Conservation (phyloP, 176 grass and related monocot genomes). For the Cymbopogon citratus region DNA sequence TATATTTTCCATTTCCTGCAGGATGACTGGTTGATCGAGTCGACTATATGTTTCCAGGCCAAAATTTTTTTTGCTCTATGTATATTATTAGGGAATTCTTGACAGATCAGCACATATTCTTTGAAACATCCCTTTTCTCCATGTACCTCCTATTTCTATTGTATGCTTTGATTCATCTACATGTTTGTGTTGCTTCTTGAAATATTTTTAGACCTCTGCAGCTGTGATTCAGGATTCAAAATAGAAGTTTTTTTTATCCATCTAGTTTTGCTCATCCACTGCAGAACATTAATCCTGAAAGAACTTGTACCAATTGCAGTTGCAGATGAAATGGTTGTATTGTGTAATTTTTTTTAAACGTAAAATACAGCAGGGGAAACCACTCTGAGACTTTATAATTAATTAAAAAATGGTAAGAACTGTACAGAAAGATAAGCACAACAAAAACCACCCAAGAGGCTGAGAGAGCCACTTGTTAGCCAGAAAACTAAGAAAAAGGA, state of each 20-base stretch:
- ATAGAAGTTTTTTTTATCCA: background rate
- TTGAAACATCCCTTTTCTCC: background rate
- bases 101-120: background rate
- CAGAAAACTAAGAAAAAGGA: too few relatives aligned
- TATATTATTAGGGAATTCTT: conserved; percentile 22
- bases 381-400: too few relatives aligned
- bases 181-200: background rate
- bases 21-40: conserved; percentile 11
- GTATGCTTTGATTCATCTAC: background rate
- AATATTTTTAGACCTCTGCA: background rate
- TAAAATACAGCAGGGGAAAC: too few relatives aligned
- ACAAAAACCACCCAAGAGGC: too few relatives aligned
- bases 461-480: too few relatives aligned
- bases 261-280: background rate
- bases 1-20: conserved; percentile 8
- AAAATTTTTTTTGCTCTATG: conserved; percentile 1
- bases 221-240: background rate
- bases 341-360: background rate
- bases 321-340: background rate
- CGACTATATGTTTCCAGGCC: background rate
- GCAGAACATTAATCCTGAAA: background rate
- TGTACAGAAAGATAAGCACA: too few relatives aligned
- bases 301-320: background rate
- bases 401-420: too few relatives aligned
- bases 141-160: background rate